A percentile compares a stretch with the other conserved stretches of the same genome.
These are phyloP conservation scores for Adansonia rubrostipa DNA, from an alignment of 441 rosid genomes.

Conservation along the genomic window DNA sequence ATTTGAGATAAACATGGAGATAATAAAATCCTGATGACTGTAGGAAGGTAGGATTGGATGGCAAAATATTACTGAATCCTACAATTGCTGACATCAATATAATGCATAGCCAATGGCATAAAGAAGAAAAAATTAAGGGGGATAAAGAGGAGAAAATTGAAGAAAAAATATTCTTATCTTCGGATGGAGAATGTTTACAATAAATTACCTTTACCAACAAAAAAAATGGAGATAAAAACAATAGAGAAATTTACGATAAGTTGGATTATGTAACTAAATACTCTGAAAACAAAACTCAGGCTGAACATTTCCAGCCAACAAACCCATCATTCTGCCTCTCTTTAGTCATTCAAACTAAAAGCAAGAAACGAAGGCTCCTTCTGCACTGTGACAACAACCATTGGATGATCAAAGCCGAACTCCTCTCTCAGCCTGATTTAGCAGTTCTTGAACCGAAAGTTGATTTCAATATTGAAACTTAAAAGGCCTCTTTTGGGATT, in stretches of 20 bases:
- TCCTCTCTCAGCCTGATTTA: slow-evolving; percentile 30
- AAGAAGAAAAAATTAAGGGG: not conserved
- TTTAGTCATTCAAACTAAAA: slow-evolving; percentile 1
- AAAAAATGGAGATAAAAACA: no score
- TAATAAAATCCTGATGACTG: not conserved
- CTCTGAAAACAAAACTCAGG: not conserved
- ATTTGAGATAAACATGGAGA: not conserved
- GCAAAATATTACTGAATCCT: not conserved
- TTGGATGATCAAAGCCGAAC: slow-evolving; percentile 33
- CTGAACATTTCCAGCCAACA: not conserved
- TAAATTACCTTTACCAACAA: no score
- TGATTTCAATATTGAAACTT: slow-evolving; percentile 44
- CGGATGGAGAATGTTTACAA: no score
- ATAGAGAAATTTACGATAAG: no score
- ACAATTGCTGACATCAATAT: not conserved
- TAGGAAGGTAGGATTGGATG: not conserved
- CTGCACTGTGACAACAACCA: slow-evolving; percentile 34
- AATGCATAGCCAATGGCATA: not conserved
- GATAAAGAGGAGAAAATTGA: not conserved
- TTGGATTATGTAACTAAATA: not conserved
- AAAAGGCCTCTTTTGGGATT: slow-evolving; percentile 39
- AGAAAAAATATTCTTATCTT: no score
- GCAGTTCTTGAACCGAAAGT: slow-evolving; percentile 40
- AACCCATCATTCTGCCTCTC: not conserved
- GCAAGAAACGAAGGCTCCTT: slow-evolving; percentile 42